Evolutionary conservation across 805 yeast genomes (phyloP), one percentile per base, ranked within the genome.

Genomic region (Metschnikowia noctiluminum): DNA sequence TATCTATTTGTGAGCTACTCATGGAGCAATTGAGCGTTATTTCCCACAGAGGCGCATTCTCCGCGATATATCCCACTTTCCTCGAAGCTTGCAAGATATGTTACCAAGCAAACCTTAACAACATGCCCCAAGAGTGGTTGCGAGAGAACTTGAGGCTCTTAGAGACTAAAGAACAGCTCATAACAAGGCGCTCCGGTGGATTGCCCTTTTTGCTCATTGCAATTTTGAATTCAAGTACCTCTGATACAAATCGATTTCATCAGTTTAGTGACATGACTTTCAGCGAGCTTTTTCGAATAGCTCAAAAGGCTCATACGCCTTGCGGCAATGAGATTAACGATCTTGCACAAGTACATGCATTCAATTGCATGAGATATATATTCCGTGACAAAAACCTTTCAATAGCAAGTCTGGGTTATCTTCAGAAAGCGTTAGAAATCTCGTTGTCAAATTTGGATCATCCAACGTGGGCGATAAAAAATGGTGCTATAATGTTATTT

Each of bases 161-260:
- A 27, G 75, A 77, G 51, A 71, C 71, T 0, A 80, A 78, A 56
- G 73, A 85, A 0, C 91, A 89, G 58, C 77, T 79, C 40, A 85
- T 91, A 44, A 87, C 96, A 0, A 77, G 98, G 62, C 74, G 98
- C 54, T 90, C 97, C 1, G 98, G 96, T 2, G 97, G 98, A 0
- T 66, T 94, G 14, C 98, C 98, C 1, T 85, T 72, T 57, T 69
- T 92, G 45, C 73, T 92, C 12, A 78, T 94, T 1, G 94, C 87
- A 0, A 78, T 89, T 14, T 70, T 91, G n/a, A 72, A 81, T 1
- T 79, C 89, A 13, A 34, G 50, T 0, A 52, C 44, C 7, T 35
- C 45, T 4, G 43, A 28, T 75, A 65, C 68, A 28, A 70, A 71
- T 1, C 40, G 41, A 35, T 46, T 49, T 13, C 44, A 49, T 6